Evolutionary conservation across 257 asterid genomes (phyloP).

Genomic region (Rhazya stricta): DNA sequence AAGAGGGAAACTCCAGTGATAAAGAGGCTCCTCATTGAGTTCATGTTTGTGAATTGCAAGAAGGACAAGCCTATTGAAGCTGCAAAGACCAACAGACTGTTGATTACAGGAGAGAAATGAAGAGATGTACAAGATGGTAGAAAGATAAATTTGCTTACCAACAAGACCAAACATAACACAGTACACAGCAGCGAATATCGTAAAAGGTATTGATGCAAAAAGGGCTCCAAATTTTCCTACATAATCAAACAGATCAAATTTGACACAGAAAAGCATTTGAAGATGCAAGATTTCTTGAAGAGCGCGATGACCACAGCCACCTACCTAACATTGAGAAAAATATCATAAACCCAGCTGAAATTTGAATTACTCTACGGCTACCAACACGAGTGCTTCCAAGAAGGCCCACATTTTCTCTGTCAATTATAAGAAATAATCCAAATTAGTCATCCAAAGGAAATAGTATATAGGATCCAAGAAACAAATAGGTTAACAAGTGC

Average conservation of each 20-base stretch:
- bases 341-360: slow-evolving; percentile 96
- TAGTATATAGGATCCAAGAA: not conserved
- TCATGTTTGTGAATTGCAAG: slow-evolving; percentile 94
- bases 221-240: slow-evolving; percentile 95
- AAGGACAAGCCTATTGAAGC: slow-evolving; percentile 95
- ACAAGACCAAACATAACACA: slow-evolving; percentile 92
- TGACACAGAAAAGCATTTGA: slow-evolving; percentile 6
- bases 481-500: slow-evolving; percentile 17
- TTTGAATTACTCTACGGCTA: slow-evolving; percentile 86
- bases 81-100: slow-evolving; percentile 27
- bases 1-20: slow-evolving; percentile 78
- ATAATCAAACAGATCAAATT: slow-evolving; percentile 1
- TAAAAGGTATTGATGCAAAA: slow-evolving; percentile 92
- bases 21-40: slow-evolving; percentile 93
- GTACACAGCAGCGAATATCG: slow-evolving; percentile 82
- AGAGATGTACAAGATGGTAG: not conserved
- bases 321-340: slow-evolving; percentile 80
- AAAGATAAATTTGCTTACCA: slow-evolving; percentile 39
- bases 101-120: not conserved
- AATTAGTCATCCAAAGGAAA: not conserved
- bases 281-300: not conserved
- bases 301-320: not conserved
- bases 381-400: slow-evolving; percentile 99
- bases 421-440: not conserved
- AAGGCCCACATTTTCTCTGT: slow-evolving; percentile 91